A percentile compares a stretch with the other conserved stretches of the same genome.
phyloP scores from a whole-genome alignment of 2,329 filamentous ascomycete genomes.

The Fonsecaea multimorphosa region DNA sequence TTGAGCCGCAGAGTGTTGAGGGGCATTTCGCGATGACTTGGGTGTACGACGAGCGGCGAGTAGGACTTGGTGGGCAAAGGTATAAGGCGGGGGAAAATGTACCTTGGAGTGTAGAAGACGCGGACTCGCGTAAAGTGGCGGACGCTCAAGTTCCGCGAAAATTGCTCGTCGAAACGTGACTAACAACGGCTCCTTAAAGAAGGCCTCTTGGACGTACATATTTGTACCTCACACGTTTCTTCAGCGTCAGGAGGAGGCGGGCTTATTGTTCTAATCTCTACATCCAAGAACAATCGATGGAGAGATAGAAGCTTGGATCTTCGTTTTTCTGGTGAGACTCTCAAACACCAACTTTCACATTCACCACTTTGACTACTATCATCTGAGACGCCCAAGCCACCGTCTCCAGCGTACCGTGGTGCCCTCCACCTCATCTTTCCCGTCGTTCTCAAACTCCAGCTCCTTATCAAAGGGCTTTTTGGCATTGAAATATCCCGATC shows the following conservation, averaged over 20 bases:
- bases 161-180: slow-evolving; percentile 24
- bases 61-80: not conserved
- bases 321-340: not conserved
- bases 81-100: not conserved
- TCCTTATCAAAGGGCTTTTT: slow-evolving; percentile 17
- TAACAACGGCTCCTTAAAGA: not conserved
- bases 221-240: too few species aligned
- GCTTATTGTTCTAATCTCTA: not conserved
- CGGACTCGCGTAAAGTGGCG: slow-evolving; percentile 22
- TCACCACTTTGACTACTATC: not conserved
- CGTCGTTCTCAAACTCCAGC: slow-evolving; percentile 15
- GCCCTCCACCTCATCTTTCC: not conserved
- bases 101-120: not conserved
- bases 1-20: slow-evolving; percentile 81
- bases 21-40: slow-evolving; percentile 65
- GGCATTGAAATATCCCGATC: slow-evolving; percentile 27
- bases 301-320: not conserved
- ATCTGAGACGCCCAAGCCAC: not conserved
- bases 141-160: slow-evolving; percentile 1
- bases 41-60: slow-evolving; percentile 26
- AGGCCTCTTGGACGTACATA: too few species aligned
- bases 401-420: not conserved
- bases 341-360: not conserved
- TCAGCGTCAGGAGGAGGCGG: not conserved
- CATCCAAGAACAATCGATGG: not conserved